phyloP scores from a whole-genome alignment of 2,329 filamentous ascomycete species.

The Fusarium agapanthi region DNA sequence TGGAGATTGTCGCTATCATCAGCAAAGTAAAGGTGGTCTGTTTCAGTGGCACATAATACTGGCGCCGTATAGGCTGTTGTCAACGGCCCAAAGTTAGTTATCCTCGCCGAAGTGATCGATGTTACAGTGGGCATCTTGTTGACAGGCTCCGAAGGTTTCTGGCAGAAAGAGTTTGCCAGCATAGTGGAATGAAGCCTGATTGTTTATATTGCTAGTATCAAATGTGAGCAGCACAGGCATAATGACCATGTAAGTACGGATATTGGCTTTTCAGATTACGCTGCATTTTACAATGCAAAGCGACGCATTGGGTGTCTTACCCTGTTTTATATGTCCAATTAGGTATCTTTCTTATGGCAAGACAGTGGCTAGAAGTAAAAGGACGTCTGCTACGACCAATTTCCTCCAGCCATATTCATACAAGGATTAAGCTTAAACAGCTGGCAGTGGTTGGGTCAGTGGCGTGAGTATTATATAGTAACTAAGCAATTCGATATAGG shows the following conservation, averaged over 20 bases:
- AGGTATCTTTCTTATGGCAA: background rate
- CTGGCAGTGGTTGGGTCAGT: background rate
- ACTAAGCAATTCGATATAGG: fast-evolving
- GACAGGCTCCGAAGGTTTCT: fast-evolving
- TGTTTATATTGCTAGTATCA: no score
- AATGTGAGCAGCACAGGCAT: fast-evolving
- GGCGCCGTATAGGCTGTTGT: background rate
- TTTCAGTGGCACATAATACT: background rate
- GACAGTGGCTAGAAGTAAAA: no score
- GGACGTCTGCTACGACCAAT: background rate
- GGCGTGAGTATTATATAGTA: fast-evolving
- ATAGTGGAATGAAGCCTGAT: no score
- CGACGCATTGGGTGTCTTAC: fast-evolving
- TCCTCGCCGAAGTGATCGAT: fast-evolving
- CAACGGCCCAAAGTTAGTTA: background rate
- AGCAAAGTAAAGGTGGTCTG: background rate
- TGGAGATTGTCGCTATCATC: background rate
- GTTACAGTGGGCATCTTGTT: background rate
- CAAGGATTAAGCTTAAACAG: background rate
- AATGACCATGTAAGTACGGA: background rate
- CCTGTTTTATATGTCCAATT: conserved; percentile 11
- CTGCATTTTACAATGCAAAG: background rate
- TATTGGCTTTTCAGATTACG: no score
- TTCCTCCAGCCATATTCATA: background rate
- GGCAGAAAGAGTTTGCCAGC: fast-evolving